phyloP scores from a whole-genome alignment of 1,284 basidiomycete genomes.

The Malassezia slooffiae region DNA sequence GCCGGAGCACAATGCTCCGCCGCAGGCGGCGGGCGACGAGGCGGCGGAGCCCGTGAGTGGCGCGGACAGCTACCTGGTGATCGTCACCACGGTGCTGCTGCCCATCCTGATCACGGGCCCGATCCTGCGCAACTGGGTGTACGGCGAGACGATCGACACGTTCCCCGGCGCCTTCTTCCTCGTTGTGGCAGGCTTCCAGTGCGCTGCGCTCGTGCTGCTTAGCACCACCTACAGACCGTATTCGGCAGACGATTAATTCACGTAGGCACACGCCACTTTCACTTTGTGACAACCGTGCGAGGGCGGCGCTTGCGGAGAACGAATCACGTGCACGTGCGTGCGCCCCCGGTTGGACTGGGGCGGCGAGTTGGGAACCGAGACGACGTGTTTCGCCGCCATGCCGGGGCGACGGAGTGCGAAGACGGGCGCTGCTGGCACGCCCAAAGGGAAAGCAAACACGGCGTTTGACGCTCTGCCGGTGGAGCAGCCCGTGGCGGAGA shows the following conservation, averaged over 20 bases:
- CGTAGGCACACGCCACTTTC: too few species aligned
- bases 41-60: not conserved
- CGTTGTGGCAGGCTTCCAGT: constrained; percentile 6
- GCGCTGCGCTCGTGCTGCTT: not conserved
- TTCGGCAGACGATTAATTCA: too few species aligned
- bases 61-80: constrained; percentile 13
- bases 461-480: constrained; percentile 4
- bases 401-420: too few species aligned
- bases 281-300: too few species aligned
- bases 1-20: not conserved
- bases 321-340: constrained; percentile 1
- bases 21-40: not conserved
- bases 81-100: constrained; percentile 11
- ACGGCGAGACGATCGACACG: constrained; percentile 4
- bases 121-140: constrained; percentile 7
- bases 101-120: constrained; percentile 9
- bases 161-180: constrained; percentile 11
- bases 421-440: too few species aligned
- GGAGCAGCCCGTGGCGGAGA: not conserved
- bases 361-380: too few species aligned
- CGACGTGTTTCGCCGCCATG: too few species aligned
- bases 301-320: too few species aligned
- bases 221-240: too few species aligned
- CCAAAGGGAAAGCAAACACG: too few species aligned
- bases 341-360: too few species aligned